Percentiles rank a stretch among this genome's conserved stretches.
phyloP scores from a whole-genome alignment of 305 asterid species.

The Caryopteris hybrid region DNA sequence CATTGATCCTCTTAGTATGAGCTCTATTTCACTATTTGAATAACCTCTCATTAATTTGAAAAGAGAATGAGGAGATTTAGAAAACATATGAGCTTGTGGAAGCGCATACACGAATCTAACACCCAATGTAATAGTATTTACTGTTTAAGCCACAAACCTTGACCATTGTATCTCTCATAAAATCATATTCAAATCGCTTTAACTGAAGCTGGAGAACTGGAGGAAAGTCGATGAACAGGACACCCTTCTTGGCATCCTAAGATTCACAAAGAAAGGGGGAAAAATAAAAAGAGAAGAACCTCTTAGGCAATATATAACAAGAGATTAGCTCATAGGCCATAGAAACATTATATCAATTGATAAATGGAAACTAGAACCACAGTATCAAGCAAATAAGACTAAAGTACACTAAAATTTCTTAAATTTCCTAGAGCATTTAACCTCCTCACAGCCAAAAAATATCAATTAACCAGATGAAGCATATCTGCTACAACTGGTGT shows the following conservation, averaged over 20 bases:
- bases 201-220: constrained; percentile 97
- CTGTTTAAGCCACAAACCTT: constrained; percentile 56
- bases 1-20: neutral
- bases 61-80: neutral
- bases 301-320: constrained; percentile 16
- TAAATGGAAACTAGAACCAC: neutral
- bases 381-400: neutral
- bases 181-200: constrained; percentile 96
- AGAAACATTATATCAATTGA: neutral
- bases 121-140: neutral
- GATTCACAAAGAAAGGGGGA: constrained; percentile 14
- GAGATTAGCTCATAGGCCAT: constrained; percentile 11
- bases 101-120: neutral
- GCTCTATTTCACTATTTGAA: neutral
- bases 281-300: neutral
- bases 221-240: constrained; percentile 90
- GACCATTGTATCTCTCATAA: constrained; percentile 92
- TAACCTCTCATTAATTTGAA: neutral
- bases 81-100: neutral
- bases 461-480: constrained; percentile 2
- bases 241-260: constrained; percentile 99
- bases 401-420: constrained; percentile 5
- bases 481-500: neutral
- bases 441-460: constrained; percentile 4
- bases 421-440: neutral